Evolutionary conservation across 1,139 yeast genomes (phyloP).

Genomic region (Hyphopichia pseudoburtonii): DNA sequence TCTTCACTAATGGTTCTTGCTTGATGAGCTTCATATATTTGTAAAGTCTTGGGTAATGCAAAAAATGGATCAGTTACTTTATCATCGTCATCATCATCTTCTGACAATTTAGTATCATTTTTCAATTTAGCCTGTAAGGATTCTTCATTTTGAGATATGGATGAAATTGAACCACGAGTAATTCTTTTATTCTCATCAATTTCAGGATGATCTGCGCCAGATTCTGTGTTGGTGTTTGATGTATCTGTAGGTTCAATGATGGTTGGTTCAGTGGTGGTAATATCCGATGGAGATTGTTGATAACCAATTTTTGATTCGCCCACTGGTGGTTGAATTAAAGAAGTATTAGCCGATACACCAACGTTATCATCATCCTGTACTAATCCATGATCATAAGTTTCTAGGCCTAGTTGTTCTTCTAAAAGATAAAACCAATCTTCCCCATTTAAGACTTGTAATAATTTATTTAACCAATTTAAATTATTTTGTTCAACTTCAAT

Average conservation of each 20-base stretch:
- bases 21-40: slow-evolving; percentile 38
- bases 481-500: slow-evolving; percentile 80
- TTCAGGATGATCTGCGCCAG: slow-evolving; percentile 10
- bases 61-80: slow-evolving; percentile 37
- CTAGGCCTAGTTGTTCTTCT: slow-evolving; percentile 64
- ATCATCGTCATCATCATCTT: slow-evolving; percentile 16
- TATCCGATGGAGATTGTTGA: no score
- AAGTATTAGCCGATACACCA: no score
- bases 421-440: slow-evolving; percentile 75
- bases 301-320: no score
- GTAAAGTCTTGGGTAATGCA: slow-evolving; percentile 36
- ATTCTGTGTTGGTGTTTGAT: slow-evolving; percentile 30
- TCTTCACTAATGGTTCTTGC: slow-evolving; percentile 22
- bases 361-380: slow-evolving; percentile 48
- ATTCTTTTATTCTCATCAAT: slow-evolving; percentile 58
- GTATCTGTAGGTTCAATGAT: slow-evolving; percentile 55
- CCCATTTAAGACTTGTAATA: slow-evolving; percentile 79
- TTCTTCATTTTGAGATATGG: slow-evolving; percentile 6
- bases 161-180: slow-evolving; percentile 14
- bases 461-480: slow-evolving; percentile 64
- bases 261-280: not conserved
- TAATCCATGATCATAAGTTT: slow-evolving; percentile 67
- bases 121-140: not conserved
- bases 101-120: not conserved
- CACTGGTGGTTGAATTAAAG: no score